These are phyloP conservation scores for Phaeosphaeriaceae sp. DNA, from an alignment of 2,329 filamentous ascomycete genomes.

Conservation along the genomic window DNA sequence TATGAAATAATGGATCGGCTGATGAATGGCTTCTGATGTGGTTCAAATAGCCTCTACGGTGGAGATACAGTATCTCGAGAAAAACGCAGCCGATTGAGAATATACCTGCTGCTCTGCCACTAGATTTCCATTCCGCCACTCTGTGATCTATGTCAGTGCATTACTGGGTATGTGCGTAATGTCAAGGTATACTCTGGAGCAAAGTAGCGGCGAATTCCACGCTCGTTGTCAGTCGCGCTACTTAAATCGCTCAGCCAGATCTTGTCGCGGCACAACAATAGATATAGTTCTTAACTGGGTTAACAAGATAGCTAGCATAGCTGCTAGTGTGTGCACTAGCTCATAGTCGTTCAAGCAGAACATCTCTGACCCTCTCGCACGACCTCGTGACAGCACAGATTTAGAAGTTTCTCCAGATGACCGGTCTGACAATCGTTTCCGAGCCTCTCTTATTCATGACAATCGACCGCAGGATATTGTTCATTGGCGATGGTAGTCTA, in stretches of 20 bases:
- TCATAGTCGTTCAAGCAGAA: no score
- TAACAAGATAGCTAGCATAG: no score
- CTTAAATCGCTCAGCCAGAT: constrained; percentile 33
- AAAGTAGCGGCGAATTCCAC: constrained; percentile 30
- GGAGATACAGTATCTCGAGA: constrained; percentile 72
- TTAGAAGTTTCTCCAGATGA: no score
- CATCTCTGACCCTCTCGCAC: no score
- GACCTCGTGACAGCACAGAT: no score
- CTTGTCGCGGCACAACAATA: no score
- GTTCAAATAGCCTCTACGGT: constrained; percentile 60
- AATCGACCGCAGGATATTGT: constrained; percentile 76
- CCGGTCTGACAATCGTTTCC: no score
- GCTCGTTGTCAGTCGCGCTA: constrained; percentile 29
- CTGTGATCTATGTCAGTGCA: neutral
- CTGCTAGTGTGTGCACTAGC: no score
- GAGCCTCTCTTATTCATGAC: no score
- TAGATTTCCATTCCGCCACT: constrained; percentile 15
- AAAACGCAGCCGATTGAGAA: constrained; percentile 77
- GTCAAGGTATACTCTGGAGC: constrained; percentile 18
- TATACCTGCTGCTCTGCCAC: constrained; percentile 62
- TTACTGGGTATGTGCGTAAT: neutral
- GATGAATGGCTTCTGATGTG: constrained; percentile 61
- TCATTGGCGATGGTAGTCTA: constrained; percentile 88
- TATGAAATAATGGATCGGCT: constrained; percentile 74
- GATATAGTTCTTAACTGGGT: no score